Evolutionary conservation across 2,329 filamentous ascomycete genomes (phyloP).

Genomic region (Pestalotiopsis sp.): DNA sequence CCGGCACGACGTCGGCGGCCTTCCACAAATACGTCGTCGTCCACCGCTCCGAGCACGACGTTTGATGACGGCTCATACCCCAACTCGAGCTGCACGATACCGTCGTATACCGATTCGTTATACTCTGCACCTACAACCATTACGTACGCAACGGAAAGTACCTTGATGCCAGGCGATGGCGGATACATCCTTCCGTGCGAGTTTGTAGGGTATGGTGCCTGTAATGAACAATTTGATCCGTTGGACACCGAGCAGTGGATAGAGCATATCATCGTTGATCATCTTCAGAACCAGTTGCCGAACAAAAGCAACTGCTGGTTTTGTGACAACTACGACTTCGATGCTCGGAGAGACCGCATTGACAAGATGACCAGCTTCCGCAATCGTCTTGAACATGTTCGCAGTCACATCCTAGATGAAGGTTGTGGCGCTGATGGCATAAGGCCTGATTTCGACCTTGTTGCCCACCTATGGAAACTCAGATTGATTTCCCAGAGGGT

Average conservation of each 20-base stretch:
- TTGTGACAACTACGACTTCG: no score
- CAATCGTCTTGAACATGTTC: conserved; percentile 53
- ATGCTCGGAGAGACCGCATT: conserved; percentile 15
- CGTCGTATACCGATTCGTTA: no score
- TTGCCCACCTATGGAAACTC: conserved; percentile 62
- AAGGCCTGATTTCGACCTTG: conserved; percentile 85
- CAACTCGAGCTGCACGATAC: no score
- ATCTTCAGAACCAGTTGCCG: conserved; percentile 40
- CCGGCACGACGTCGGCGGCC: no score
- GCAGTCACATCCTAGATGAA: conserved; percentile 41
- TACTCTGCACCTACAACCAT: no score
- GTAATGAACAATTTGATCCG: conserved; percentile 39
- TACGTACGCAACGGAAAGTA: no score
- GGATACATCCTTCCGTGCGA: conserved; percentile 46
- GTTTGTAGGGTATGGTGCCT: conserved; percentile 40
- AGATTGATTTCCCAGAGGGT: conserved; percentile 15
- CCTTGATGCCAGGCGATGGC: background rate
- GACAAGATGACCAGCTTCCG: conserved; percentile 33
- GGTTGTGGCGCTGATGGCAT: conserved; percentile 50
- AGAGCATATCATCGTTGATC: conserved; percentile 42
- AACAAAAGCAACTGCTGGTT: conserved; percentile 49
- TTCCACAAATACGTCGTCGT: no score
- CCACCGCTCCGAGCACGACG: background rate
- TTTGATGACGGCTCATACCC: background rate
- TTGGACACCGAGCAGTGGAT: conserved; percentile 47